Conservation (phyloP, 2,329 filamentous ascomycete species). For the Ceratocystis harringtonii region DNA sequence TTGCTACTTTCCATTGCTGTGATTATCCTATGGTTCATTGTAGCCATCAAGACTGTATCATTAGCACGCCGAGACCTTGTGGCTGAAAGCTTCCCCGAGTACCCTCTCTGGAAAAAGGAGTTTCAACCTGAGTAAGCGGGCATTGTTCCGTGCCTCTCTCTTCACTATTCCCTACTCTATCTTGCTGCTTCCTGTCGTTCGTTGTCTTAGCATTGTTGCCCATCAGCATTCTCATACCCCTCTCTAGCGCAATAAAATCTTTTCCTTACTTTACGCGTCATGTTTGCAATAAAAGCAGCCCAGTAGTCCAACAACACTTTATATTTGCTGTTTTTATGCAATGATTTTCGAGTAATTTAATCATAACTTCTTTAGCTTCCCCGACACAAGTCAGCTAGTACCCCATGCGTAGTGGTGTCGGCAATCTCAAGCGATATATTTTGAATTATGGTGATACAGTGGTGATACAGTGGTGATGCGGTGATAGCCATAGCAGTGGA, state of each 20-base stretch:
- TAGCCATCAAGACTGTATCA: constrained; percentile 27
- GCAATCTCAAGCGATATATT: background rate
- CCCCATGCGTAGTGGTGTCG: too few species aligned
- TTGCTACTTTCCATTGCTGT: constrained; percentile 29
- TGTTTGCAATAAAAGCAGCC: background rate
- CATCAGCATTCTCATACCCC: background rate
- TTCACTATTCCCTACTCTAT: background rate
- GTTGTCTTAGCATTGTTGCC: background rate
- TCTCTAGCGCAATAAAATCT: background rate
- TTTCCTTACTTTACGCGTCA: background rate
- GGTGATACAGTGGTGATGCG: constrained; percentile 12
- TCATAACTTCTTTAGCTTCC: background rate
- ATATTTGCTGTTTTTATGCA: background rate
- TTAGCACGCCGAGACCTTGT: constrained; percentile 20
- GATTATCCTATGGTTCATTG: constrained; percentile 30
- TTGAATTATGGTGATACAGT: constrained; percentile 8
- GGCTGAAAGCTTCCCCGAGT: constrained; percentile 17
- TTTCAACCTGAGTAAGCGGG: constrained; percentile 14
- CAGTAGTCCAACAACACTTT: background rate
- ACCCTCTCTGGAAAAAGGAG: constrained; percentile 17
- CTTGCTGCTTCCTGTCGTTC: background rate
- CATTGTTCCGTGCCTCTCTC: background rate
- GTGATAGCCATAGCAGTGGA: background rate
- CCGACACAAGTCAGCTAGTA: background rate
- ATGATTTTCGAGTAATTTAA: background rate